Evolutionary conservation across 2,329 filamentous ascomycete genomes (phyloP).

Genomic region (Periconia macrospinosa): DNA sequence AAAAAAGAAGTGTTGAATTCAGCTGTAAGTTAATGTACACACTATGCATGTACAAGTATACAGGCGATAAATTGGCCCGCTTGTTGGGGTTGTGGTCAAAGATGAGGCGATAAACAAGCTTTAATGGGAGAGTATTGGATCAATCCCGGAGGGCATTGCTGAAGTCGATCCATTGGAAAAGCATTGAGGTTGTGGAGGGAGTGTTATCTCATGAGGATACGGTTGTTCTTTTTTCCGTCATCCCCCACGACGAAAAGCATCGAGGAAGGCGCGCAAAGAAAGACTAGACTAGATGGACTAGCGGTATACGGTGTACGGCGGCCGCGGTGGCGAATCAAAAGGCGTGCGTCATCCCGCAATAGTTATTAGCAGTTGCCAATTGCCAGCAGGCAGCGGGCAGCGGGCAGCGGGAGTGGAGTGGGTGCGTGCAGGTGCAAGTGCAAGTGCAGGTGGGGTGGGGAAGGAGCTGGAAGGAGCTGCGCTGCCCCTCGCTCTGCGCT

Average conservation of each 20-base stretch:
- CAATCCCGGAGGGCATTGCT: too few relatives aligned
- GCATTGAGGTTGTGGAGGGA: too few relatives aligned
- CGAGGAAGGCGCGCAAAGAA: too few relatives aligned
- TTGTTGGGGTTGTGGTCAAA: conserved; percentile 7
- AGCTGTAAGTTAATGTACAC: conserved; percentile 2
- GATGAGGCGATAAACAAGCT: neutral
- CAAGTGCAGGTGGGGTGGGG: neutral
- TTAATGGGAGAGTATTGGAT: too few relatives aligned
- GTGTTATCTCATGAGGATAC: too few relatives aligned
- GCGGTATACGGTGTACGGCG: neutral
- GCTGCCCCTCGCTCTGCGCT: conserved; percentile 25
- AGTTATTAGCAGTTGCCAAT: neutral
- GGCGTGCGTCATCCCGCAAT: conserved; percentile 18
- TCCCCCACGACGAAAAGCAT: too few relatives aligned
- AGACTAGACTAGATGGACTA: neutral
- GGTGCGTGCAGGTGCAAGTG: too few relatives aligned
- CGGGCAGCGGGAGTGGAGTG: too few relatives aligned
- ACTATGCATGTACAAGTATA: conserved; percentile 9
- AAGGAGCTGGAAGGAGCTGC: too few relatives aligned
- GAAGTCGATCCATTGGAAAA: too few relatives aligned
- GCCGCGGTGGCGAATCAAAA: conserved; percentile 1
- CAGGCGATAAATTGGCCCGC: conserved; percentile 6
- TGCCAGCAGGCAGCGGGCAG: neutral
- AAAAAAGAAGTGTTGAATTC: neutral
- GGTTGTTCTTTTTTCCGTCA: too few relatives aligned